A percentile compares a stretch with the other conserved stretches of the same genome.
Evolutionary conservation across 1,284 basidiomycete genomes (phyloP).

Genomic region (Heterobasidion annosum): DNA sequence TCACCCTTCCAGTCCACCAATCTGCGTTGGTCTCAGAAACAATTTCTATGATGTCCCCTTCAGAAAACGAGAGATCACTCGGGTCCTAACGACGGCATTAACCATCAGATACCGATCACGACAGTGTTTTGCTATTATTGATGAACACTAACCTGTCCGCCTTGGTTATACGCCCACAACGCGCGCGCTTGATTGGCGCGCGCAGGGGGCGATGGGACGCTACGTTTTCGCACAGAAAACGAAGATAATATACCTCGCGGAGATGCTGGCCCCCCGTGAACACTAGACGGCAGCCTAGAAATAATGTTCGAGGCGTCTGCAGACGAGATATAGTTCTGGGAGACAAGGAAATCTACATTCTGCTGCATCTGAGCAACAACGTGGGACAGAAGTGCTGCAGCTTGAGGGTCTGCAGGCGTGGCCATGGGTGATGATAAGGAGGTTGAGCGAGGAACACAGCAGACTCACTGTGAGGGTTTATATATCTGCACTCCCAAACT

Average conservation of each 20-base stretch:
- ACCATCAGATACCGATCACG: not conserved
- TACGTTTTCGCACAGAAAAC: slow-evolving; percentile 8
- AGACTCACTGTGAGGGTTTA: no score
- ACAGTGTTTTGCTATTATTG: not conserved
- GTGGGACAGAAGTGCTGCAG: slow-evolving; percentile 39
- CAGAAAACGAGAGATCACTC: slow-evolving; percentile 48
- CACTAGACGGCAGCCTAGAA: slow-evolving; percentile 30
- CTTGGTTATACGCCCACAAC: slow-evolving; percentile 59
- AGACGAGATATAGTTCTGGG: slow-evolving; percentile 45
- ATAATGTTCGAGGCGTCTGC: slow-evolving; percentile 45
- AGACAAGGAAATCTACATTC: slow-evolving; percentile 53
- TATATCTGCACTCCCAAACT: no score
- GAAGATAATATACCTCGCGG: slow-evolving; percentile 4
- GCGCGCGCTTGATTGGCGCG: slow-evolving; percentile 40
- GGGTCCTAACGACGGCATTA: slow-evolving; percentile 32
- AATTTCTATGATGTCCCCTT: slow-evolving; percentile 52
- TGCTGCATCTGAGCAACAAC: slow-evolving; percentile 51
- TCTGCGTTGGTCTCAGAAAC: slow-evolving; percentile 49
- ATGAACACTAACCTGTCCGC: slow-evolving; percentile 30
- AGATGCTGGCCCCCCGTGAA: slow-evolving; percentile 7
- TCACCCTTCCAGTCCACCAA: slow-evolving; percentile 55
- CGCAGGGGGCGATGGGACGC: slow-evolving; percentile 17
- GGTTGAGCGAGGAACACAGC: not conserved
- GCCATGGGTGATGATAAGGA: not conserved
- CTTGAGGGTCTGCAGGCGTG: slow-evolving; percentile 4